Base-by-base conservation (phyloP, 345 rosid genomes). In the Hibiscus syriacus region DNA sequence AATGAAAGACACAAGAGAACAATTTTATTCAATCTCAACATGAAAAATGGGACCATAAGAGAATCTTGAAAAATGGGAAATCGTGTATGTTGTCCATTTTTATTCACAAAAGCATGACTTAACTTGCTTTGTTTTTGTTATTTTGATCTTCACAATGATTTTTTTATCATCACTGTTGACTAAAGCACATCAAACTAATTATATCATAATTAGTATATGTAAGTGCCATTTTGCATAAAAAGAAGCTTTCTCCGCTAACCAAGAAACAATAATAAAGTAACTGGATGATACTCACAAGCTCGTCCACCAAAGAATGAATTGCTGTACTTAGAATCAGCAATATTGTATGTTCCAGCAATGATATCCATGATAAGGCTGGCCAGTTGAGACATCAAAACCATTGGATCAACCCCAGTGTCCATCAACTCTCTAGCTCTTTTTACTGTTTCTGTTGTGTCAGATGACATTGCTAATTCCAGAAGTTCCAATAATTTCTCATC, bases 281-380 rank as follows among this genome's bases (percentile, higher is more conserved):
- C 46, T 19, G 43, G 29, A 29, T 50, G 43, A 61, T 74, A 87
- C 99, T 89, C 79, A 94, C 99, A 83, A 70, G 80, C 84, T 68
- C 84, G 78, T 60, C 88, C 88, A 9, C 82, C 89, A 55, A 87
- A 74, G 75, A 77, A 79, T 58, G 90, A 76, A 12, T 83, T 68
- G 36, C 78, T 77, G 76, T 76, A 73, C 70, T 83, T 84, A 65
- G 83, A 79, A 72, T 77, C 81, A 32, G 73, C 80, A 26, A 72
- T 72, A 68, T 72, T 85, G 86, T 85, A 82, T 46, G 96, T 85
- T 72, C 99, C 99, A 70, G 97, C 90, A 73, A 94, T 94, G 71
- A 94, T 81, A 74, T 94, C 97, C 97, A 91, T 94, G 34, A 94
- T 94, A 69, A 94, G 96, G 77, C 92, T 87, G 39, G 97, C 99